Percentiles rank a stretch among this genome's conserved stretches.
These are phyloP conservation scores for Penicillium dipodomyicola DNA, from an alignment of 495 filamentous ascomycete species.

Conservation along the genomic window DNA sequence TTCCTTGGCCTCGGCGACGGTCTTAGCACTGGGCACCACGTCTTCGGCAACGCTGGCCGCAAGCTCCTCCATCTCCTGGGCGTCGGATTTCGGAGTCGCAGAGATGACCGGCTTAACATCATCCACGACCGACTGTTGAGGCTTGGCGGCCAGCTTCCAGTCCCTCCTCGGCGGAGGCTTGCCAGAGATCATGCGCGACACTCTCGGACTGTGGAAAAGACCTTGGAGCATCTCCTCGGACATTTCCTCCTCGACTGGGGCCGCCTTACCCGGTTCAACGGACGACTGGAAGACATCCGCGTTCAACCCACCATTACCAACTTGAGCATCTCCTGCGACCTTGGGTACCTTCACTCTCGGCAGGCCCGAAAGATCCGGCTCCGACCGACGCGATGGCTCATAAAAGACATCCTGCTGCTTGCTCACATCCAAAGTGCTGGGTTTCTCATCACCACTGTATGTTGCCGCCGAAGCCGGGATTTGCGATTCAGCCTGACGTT, in stretches of 20 bases:
- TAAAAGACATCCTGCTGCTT: constrained; percentile 61
- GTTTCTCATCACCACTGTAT: constrained; percentile 23
- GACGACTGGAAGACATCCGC: constrained; percentile 55
- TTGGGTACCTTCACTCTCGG: constrained; percentile 61
- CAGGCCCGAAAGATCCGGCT: constrained; percentile 51
- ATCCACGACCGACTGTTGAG: background rate
- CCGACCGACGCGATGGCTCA: constrained; percentile 43
- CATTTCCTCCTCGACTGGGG: constrained; percentile 38
- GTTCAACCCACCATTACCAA: constrained; percentile 47
- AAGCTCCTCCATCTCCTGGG: constrained; percentile 22
- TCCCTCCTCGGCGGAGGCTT: constrained; percentile 24
- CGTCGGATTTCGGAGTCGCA: constrained; percentile 14
- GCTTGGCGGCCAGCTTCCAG: constrained; percentile 18
- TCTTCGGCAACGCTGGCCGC: constrained; percentile 26
- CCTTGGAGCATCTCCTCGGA: constrained; percentile 58
- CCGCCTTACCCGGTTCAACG: constrained; percentile 18
- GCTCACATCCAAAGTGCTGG: constrained; percentile 35
- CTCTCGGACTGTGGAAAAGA: constrained; percentile 59
- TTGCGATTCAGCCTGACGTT: constrained; percentile 53
- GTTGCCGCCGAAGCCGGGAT: constrained; percentile 49
- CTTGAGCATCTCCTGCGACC: constrained; percentile 46
- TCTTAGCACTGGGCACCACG: constrained; percentile 16
- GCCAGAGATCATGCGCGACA: constrained; percentile 53
- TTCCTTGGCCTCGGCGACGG: constrained; percentile 19
- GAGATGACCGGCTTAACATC: background rate